Evolutionary conservation across 345 rosid species (phyloP).

Genomic region (Rhodomyrtus tomentosa): DNA sequence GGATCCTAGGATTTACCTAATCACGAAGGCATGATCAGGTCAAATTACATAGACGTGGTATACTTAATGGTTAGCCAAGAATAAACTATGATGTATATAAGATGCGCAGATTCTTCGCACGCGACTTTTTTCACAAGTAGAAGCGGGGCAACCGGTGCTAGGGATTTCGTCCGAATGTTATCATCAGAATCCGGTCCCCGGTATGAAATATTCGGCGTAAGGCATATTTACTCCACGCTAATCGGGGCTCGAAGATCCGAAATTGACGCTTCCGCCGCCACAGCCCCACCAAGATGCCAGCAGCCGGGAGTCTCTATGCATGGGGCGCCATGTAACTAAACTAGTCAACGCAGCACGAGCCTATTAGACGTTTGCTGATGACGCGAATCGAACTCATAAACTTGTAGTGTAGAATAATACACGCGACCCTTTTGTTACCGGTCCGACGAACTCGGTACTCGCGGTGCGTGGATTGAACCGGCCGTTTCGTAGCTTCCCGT

Average conservation of each 20-base stretch:
- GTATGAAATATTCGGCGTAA: not conserved
- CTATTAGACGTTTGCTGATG: not conserved
- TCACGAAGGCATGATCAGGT: not conserved
- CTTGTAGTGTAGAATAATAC: no score
- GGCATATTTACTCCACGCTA: not conserved
- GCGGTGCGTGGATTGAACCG: no score
- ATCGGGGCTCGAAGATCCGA: not conserved
- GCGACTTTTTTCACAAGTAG: not conserved
- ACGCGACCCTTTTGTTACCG: no score
- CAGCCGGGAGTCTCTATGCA: not conserved
- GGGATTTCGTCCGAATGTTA: not conserved
- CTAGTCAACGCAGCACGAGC: not conserved
- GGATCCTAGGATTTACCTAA: not conserved
- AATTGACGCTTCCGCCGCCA: not conserved
- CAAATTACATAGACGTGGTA: no score
- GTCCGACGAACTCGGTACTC: no score
- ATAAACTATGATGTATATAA: not conserved
- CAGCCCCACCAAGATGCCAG: no score
- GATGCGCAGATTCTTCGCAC: not conserved
- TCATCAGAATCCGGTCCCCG: rapidly evolving
- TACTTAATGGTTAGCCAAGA: not conserved
- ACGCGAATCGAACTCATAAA: not conserved
- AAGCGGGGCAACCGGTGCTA: not conserved
- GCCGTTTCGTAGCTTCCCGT: no score
- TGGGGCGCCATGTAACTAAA: not conserved